Base-by-base conservation (phyloP, 495 filamentous ascomycete species). In the Penicillium alfredii region DNA sequence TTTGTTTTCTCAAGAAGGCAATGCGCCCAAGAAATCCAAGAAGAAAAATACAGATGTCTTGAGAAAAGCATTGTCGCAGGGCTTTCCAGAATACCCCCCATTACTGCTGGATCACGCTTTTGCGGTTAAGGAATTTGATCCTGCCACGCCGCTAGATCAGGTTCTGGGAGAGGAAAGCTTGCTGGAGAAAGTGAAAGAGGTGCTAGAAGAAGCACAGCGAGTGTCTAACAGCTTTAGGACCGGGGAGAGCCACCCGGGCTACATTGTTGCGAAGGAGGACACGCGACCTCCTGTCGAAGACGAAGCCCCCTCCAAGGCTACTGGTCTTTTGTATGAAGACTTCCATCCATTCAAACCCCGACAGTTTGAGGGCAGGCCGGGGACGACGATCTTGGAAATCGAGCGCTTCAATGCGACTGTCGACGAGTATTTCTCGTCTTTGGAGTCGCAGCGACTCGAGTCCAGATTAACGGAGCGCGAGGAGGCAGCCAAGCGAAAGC, bases 341-440 rank as follows among this genome's bases (percentile, higher is more conserved):
- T 96, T 95, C 53, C 90, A 96, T 51, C 92, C 92, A 0, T 98
- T 96, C 62, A 70, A 80, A 28, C 92, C 92, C 0, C 71, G 73
- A 18, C 92, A 98, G 49, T 88, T 94, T 47, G 80, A 80, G 42
- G 67, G 78, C 7, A 78, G 82, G 38, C 65, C 78, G 3, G 60
- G 64, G 0, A 67, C 76, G 15, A 74, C 73, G 4, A 78, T 93
- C 10, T 51, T 96, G 6, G 71, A 82, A 35, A 87, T 86, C 47
- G 75, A 86, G 2, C 81, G 81, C 35, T 94, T 88, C 69, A 95
- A 95, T 56, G 85, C 82, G 37, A 92, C 88, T 0, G 88, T 94
- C 0, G 92, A 98, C 49, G 85, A 94, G 44, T 98, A 94, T 58
- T 98, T 89, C 58, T 98, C 92, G 1, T 95, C 89, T 0, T 76